Conservation (phyloP, 305 asterid species). For the Fraxinus xanthoxyloides region DNA sequence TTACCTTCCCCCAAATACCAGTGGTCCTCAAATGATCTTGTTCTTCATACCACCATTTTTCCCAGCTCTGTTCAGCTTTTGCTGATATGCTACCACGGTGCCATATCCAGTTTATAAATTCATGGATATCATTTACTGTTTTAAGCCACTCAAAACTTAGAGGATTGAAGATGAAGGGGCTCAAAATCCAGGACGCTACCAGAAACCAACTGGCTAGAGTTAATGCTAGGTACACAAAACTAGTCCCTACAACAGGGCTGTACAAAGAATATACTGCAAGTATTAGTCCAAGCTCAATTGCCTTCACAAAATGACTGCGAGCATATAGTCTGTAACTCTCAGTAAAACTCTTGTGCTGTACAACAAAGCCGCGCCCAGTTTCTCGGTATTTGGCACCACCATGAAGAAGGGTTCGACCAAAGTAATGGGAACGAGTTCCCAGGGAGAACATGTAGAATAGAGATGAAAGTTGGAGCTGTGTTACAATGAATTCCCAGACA, state of each 20-base stretch:
- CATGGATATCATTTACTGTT: conserved; percentile 83
- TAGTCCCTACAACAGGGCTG: conserved; percentile 62
- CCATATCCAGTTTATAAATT: conserved; percentile 88
- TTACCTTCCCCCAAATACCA: conserved; percentile 53
- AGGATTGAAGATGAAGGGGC: conserved; percentile 82
- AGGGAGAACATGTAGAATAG: conserved; percentile 85
- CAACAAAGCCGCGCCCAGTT: conserved; percentile 84
- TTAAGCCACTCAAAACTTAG: conserved; percentile 89
- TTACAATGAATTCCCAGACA: conserved; percentile 80
- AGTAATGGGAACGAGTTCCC: conserved; percentile 95
- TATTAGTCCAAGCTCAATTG: conserved; percentile 72
- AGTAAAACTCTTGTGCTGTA: conserved; percentile 72
- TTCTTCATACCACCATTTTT: conserved; percentile 93
- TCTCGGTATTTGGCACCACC: conserved; percentile 85
- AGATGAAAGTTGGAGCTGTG: conserved; percentile 88
- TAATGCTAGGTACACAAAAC: conserved; percentile 68
- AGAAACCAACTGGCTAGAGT: conserved; percentile 88
- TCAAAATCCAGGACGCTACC: conserved; percentile 83
- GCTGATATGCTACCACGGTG: conserved; percentile 75
- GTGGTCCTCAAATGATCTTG: conserved; percentile 89
- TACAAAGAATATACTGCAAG: conserved; percentile 66
- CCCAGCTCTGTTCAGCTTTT: conserved; percentile 89
- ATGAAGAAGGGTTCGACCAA: conserved; percentile 73
- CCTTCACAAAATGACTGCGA: conserved; percentile 80
- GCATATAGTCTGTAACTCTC: conserved; percentile 73